Evolutionary conservation across 176 grass and related monocot species (phyloP), one percentile per base, ranked within the genome.

Genomic region (bread wheat (Triticum aestivum)): DNA sequence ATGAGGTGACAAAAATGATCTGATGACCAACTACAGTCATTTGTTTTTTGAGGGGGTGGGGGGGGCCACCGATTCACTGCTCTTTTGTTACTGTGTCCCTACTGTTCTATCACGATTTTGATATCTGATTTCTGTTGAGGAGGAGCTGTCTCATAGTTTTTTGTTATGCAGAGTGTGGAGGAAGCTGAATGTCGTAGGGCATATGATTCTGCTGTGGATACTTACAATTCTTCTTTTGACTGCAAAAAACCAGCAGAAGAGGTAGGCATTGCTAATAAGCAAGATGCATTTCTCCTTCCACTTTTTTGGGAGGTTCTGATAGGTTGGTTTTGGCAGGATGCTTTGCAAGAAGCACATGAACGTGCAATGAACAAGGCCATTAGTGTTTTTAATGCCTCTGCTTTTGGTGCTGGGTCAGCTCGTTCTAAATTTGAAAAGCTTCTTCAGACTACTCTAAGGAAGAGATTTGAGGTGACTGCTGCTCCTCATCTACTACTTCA

Each of bases 151-250:
- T 91, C 26, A 89, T 45, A 37, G 0, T 35, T 81, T 58, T 78
- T 69, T 27, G 38, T 67, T 88, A 35, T 88, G 71, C 85, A 96
- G 97, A 94, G 88, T 87, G 97, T 99, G 66, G 97, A 99, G 92
- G 97, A 99, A 88, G 80, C 89, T 59, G 97, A 99, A 92, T 99
- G 97, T 73, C 88, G 80, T 54, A 96, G 87, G 83, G 97, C 97
- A 61, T 99, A 94, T 73, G 97, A 99, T 88, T 84, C 84, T 80
- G 97, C 97, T 63, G 56, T 92, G 17, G 92, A 90, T 68, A 73
- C 78, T 71, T 99, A 96, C 70, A 91, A 86, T 85, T 96, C 94
- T 89, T 91, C 89, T 83, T 99, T 99, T 80, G 90, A 96, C 85
- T 82, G 32, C 20, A 90, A 88, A 83, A 99, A 92, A 73, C 69